phyloP scores from a whole-genome alignment of 1,284 basidiomycete genomes.

The Quambalaria eucalypti region DNA sequence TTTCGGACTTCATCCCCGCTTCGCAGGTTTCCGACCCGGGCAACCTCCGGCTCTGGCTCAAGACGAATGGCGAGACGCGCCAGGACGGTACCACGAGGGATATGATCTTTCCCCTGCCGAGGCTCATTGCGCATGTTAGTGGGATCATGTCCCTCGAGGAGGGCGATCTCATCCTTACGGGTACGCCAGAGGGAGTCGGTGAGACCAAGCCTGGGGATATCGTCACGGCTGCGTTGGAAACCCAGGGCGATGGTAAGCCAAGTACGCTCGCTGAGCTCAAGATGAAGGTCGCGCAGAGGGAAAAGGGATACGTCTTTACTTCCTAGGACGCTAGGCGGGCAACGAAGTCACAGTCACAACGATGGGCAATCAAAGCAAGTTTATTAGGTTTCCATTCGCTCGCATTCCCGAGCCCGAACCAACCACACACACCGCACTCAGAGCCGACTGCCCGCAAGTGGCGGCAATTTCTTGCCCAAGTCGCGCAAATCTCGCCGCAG shows the following conservation, averaged over 20 bases:
- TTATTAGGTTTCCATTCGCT: too few species aligned
- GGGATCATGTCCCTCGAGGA: slow-evolving; percentile 92
- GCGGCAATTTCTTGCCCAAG: slow-evolving; percentile 21
- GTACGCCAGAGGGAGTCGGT: slow-evolving; percentile 9
- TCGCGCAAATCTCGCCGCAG: slow-evolving; percentile 26
- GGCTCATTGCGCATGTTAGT: slow-evolving; percentile 81
- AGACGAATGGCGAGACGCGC: slow-evolving; percentile 57
- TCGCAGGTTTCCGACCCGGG: slow-evolving; percentile 62
- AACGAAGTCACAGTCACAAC: too few species aligned
- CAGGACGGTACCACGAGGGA: slow-evolving; percentile 76
- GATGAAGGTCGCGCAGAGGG: slow-evolving; percentile 59
- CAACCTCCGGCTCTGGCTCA: slow-evolving; percentile 66
- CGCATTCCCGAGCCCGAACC: too few species aligned
- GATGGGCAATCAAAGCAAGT: too few species aligned
- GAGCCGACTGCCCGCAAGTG: neutral
- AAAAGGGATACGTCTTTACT: slow-evolving; percentile 64
- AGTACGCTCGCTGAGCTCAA: slow-evolving; percentile 58
- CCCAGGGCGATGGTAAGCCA: too few species aligned
- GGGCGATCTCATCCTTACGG: slow-evolving; percentile 48
- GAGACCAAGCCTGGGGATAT: neutral
- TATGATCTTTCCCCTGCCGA: slow-evolving; percentile 88
- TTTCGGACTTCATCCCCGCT: slow-evolving; percentile 69
- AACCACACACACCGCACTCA: too few species aligned
- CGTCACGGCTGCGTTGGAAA: neutral
- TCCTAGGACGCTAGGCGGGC: too few species aligned